Conservation (phyloP, 2,329 filamentous ascomycete species). For the Phialophora chinensis region DNA sequence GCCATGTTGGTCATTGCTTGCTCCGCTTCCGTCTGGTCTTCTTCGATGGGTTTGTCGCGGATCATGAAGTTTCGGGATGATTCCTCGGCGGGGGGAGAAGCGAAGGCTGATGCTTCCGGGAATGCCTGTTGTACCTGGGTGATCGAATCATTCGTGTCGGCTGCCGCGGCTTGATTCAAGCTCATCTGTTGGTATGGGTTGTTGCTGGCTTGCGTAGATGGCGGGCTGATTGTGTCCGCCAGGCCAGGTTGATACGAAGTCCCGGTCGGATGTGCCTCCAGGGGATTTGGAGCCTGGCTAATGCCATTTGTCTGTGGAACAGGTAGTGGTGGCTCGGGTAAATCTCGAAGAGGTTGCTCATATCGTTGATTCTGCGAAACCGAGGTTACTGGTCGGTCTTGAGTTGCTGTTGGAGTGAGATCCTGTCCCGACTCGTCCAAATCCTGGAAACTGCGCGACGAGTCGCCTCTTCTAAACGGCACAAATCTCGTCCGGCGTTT, state of each 20-base stretch:
- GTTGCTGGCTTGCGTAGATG: slow-evolving; percentile 14
- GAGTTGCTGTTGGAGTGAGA: slow-evolving; percentile 37
- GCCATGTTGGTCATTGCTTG: slow-evolving; percentile 56
- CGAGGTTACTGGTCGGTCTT: slow-evolving; percentile 28
- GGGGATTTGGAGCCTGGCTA: slow-evolving; percentile 16
- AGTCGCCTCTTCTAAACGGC: slow-evolving; percentile 50
- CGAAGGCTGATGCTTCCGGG: slow-evolving; percentile 45
- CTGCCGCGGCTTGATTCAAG: slow-evolving; percentile 16
- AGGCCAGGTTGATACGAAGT: slow-evolving; percentile 25
- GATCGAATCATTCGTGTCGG: slow-evolving; percentile 25
- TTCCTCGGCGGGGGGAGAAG: slow-evolving; percentile 44
- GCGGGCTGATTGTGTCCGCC: slow-evolving; percentile 17
- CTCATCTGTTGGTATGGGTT: slow-evolving; percentile 23
- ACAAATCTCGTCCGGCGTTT: slow-evolving; percentile 50
- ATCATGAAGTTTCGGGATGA: slow-evolving; percentile 55
- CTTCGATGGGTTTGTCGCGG: slow-evolving; percentile 56
- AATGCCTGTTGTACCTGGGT: slow-evolving; percentile 42
- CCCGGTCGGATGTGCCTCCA: slow-evolving; percentile 25
- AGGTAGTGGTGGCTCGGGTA: slow-evolving; percentile 21
- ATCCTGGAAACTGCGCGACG: slow-evolving; percentile 44
- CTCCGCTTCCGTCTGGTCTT: slow-evolving; percentile 57
- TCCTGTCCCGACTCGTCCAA: slow-evolving; percentile 39
- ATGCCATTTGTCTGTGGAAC: slow-evolving; percentile 28
- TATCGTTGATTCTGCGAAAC: slow-evolving; percentile 27
- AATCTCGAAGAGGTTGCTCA: slow-evolving; percentile 22